phyloP scores from a whole-genome alignment of 139 green algal genomes.

The Microglena sp. region DNA sequence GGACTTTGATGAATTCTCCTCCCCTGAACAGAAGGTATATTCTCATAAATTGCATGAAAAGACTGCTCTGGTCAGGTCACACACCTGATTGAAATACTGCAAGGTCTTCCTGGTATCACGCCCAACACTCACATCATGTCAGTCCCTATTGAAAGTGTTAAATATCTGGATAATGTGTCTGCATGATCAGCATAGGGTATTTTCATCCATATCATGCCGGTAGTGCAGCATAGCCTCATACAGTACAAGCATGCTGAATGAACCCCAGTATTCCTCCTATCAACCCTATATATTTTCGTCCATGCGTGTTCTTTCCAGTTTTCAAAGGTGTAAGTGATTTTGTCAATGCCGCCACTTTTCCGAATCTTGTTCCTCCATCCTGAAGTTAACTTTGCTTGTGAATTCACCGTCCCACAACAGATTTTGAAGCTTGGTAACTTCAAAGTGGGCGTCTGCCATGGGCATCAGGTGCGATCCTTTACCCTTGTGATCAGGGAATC shows the following conservation, averaged over 20 bases:
- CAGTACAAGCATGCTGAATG: not conserved
- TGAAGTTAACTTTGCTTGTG: too few species aligned
- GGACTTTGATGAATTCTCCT: conserved; percentile 82
- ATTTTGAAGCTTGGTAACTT: conserved; percentile 75
- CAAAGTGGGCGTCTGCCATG: conserved; percentile 79
- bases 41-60: not conserved
- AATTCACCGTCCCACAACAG: too few species aligned
- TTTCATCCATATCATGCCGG: too few species aligned
- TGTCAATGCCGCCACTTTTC: not conserved
- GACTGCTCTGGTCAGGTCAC: not conserved
- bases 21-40: conserved; percentile 51
- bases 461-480: conserved; percentile 58
- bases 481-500: not conserved
- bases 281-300: not conserved
- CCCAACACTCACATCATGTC: not conserved
- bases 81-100: not conserved
- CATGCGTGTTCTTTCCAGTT: not conserved
- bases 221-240: too few species aligned
- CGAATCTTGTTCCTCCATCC: not conserved
- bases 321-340: not conserved
- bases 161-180: too few species aligned
- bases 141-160: not conserved
- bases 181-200: too few species aligned
- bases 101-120: not conserved
- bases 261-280: not conserved